Percentiles rank a stretch among this genome's conserved stretches.
Conservation (phyloP, 1,284 basidiomycete species). For the Anthracocystis panici-leucophaei region DNA sequence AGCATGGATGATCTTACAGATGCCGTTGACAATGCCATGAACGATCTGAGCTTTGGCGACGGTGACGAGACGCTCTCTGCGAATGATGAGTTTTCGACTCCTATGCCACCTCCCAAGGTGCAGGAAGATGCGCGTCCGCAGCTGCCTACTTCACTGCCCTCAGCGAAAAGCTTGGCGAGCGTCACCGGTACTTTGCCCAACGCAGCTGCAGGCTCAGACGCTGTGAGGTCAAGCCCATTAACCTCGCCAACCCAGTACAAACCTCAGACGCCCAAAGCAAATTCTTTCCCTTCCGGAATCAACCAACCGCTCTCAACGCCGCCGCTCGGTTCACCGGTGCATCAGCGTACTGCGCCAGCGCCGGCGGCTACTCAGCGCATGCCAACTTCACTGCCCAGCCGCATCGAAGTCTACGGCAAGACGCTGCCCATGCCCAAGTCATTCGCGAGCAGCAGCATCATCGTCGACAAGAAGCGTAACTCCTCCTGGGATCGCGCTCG, state of each 20-base stretch:
- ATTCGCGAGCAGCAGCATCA: constrained; percentile 51
- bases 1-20: constrained; percentile 57
- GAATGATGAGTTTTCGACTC: constrained; percentile 35
- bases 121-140: constrained; percentile 13
- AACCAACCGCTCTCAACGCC: constrained; percentile 22
- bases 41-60: constrained; percentile 58
- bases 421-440: constrained; percentile 53
- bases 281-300: constrained; percentile 5
- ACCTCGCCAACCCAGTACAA: constrained; percentile 15
- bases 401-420: constrained; percentile 57
- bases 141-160: constrained; percentile 25
- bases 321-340: constrained; percentile 21
- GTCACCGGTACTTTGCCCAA: constrained; percentile 14
- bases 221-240: constrained; percentile 15
- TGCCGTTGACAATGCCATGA: constrained; percentile 57
- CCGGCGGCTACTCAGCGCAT: constrained; percentile 7
- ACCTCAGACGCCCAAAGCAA: constrained; percentile 12
- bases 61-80: constrained; percentile 41
- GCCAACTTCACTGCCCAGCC: constrained; percentile 6
- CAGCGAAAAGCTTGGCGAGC: constrained; percentile 28
- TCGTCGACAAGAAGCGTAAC: constrained; percentile 40
- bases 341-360: constrained; percentile 16
- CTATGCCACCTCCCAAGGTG: constrained; percentile 21
- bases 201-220: constrained; percentile 1
- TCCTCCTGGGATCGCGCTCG: constrained; percentile 61